Percentiles rank a stretch among this genome's conserved stretches.
Evolutionary conservation across 139 green algal species (phyloP).

Genomic region (Ettlia oleoabundans): DNA sequence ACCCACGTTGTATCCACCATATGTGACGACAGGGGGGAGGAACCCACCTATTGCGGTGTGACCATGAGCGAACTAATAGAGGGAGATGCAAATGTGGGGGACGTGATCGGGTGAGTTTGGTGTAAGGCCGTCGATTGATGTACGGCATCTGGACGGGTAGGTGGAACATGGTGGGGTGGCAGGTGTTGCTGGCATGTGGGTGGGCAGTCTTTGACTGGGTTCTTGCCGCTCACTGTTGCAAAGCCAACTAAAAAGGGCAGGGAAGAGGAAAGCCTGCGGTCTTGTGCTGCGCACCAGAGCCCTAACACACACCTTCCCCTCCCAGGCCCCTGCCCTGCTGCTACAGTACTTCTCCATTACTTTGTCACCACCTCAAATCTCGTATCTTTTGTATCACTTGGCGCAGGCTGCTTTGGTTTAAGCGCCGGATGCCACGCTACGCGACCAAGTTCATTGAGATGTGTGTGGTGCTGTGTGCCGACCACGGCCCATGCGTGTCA

Average conservation of each 20-base stretch:
- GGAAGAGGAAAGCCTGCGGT: too few relatives aligned
- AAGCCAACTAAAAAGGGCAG: too few relatives aligned
- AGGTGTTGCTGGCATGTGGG: too few relatives aligned
- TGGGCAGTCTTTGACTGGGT: too few relatives aligned
- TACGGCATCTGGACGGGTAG: background rate
- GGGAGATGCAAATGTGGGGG: conserved; percentile 80
- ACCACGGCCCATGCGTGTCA: conserved; percentile 93
- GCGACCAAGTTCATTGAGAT: conserved; percentile 96
- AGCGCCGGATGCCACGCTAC: conserved; percentile 86
- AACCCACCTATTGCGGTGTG: conserved; percentile 75
- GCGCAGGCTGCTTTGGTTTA: conserved; percentile 73
- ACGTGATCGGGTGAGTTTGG: conserved; percentile 82
- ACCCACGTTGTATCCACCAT: conserved; percentile 94
- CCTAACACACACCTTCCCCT: too few relatives aligned
- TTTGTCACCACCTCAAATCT: too few relatives aligned
- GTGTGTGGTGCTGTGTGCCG: conserved; percentile 94
- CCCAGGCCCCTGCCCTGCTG: too few relatives aligned
- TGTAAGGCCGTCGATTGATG: conserved; percentile 4
- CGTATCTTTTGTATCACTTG: too few relatives aligned
- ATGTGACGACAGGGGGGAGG: conserved; percentile 93
- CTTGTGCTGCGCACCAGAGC: too few relatives aligned
- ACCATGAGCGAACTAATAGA: conserved; percentile 86
- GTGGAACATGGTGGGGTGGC: background rate
- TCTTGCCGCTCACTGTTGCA: too few relatives aligned
- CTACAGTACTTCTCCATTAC: too few relatives aligned